Evolutionary conservation across 768 basidiomycete genomes (phyloP).

Genomic region (Auricularia cornea): DNA sequence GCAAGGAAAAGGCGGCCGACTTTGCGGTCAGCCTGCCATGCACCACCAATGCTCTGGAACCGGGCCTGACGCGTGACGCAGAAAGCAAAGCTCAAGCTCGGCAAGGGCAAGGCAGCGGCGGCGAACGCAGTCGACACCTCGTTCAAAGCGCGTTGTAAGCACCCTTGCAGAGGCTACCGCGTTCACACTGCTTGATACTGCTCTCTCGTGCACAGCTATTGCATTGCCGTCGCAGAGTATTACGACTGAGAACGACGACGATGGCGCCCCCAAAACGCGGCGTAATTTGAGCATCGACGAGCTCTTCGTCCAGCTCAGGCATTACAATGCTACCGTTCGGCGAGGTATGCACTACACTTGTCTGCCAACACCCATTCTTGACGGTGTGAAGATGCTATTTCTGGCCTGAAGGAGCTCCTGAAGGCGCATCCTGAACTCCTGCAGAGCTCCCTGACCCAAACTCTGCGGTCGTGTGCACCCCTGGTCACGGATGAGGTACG

Average conservation of each 20-base stretch:
- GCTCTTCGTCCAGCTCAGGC: constrained; percentile 68
- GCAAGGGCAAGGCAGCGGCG: constrained; percentile 80
- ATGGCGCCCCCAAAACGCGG: constrained; percentile 57
- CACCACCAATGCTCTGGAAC: background rate
- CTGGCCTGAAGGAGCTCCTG: constrained; percentile 65
- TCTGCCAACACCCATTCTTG: background rate
- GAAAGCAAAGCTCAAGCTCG: constrained; percentile 96
- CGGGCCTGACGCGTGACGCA: constrained; percentile 24
- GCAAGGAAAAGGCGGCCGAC: constrained; percentile 80
- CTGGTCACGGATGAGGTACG: constrained; percentile 76
- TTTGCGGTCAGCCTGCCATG: constrained; percentile 50
- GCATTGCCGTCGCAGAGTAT: constrained; percentile 83
- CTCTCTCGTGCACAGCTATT: constrained; percentile 50
- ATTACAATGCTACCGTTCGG: constrained; percentile 70
- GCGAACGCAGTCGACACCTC: constrained; percentile 90
- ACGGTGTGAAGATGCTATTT: constrained; percentile 50
- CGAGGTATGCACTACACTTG: constrained; percentile 45
- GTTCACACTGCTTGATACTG: no score
- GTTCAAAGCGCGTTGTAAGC: constrained; percentile 87
- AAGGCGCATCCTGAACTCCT: constrained; percentile 51
- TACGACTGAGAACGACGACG: constrained; percentile 41
- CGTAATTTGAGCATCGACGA: constrained; percentile 70
- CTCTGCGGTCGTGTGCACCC: constrained; percentile 57
- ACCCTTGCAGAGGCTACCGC: background rate
- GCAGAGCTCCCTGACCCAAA: constrained; percentile 38